phyloP scores from a whole-genome alignment of 1,139 yeast genomes.

The Pneumocystis wakefieldiae region DNA sequence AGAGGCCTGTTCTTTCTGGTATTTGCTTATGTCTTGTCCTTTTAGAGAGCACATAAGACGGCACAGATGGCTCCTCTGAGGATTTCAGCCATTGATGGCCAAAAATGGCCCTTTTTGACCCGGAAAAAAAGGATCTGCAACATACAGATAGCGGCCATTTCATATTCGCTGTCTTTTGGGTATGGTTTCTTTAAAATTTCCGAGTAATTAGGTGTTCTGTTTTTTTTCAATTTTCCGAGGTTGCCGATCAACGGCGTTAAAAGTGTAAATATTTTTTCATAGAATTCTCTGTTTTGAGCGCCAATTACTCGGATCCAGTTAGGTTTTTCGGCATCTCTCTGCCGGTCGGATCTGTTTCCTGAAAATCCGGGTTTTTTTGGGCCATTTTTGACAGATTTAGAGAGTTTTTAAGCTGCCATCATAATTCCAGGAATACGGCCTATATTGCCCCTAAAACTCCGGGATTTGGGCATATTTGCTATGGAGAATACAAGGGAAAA shows the following conservation, averaged over 20 bases:
- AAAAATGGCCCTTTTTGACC: not conserved
- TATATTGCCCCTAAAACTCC: not conserved
- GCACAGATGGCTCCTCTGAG: not conserved
- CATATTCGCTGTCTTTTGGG: not conserved
- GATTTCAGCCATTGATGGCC: not conserved
- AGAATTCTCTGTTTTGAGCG: conserved; percentile 8
- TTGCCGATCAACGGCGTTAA: not conserved
- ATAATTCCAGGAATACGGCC: too few relatives aligned
- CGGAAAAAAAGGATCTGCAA: not conserved
- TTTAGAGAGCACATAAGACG: not conserved
- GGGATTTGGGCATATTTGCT: not conserved
- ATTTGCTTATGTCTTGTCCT: not conserved
- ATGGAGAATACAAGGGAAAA: not conserved
- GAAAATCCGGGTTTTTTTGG: too few relatives aligned
- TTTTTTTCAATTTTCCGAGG: not conserved
- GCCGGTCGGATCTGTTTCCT: too few relatives aligned
- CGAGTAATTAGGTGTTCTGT: not conserved
- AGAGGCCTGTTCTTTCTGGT: not conserved
- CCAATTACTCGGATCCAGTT: not conserved
- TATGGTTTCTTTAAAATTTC: not conserved
- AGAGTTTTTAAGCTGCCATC: too few relatives aligned
- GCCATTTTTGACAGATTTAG: too few relatives aligned
- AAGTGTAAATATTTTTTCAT: too few relatives aligned
- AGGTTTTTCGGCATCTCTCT: too few relatives aligned
- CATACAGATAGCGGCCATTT: not conserved